Evolutionary conservation across 805 yeast species (phyloP), one percentile per base, ranked within the genome.

Genomic region (Teunomyces stri): DNA sequence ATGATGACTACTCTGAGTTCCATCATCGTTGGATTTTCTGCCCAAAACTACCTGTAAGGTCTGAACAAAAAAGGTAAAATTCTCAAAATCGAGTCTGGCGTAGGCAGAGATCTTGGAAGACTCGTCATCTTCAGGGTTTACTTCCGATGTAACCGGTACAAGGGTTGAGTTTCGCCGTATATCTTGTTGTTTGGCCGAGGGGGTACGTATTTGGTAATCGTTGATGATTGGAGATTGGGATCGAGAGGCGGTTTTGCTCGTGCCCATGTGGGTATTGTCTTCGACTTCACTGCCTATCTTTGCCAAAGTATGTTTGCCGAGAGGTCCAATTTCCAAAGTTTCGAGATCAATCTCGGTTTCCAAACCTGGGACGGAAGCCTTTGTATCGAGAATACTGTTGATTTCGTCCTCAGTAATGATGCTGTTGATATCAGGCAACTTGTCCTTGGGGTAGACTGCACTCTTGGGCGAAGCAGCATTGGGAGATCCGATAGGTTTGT

Each of bases 21-120:
- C 54, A 36, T 70, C 74, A 44, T 70, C 73, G 51, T 61, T 60
- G 7, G 91, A 86, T 49, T 88, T 79, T 56, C 99, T 77, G n/a
- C 99, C 99, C 38, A 94, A 72, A 6, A 92, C 79, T 1, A 92
- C 96, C 65, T 94, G 97, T 60, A 94, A 75, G 1, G 99, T 94
- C 68, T 94, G 99, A 9, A 94, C 97, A 58, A 92, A 94, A 62
- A 94, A 94, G 2, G 97, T 91, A 64, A 87, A 92, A 53, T 88
- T 82, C 50, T 88, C 96, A 64, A 94, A 94, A 63, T 94, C 98
- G 34, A 94, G 70, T 56, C 90, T 72, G 1, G 94, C 94, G 63
- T 80, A 80, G 3, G 84, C 84, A 21, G 80, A 78, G 28, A 80
- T 78, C 46, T 70, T 63, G 41, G 66, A 60, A 1, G 49, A 43